Conservation (phyloP, 768 basidiomycete species). For the Rhodosporidiobolus odoratus region DNA sequence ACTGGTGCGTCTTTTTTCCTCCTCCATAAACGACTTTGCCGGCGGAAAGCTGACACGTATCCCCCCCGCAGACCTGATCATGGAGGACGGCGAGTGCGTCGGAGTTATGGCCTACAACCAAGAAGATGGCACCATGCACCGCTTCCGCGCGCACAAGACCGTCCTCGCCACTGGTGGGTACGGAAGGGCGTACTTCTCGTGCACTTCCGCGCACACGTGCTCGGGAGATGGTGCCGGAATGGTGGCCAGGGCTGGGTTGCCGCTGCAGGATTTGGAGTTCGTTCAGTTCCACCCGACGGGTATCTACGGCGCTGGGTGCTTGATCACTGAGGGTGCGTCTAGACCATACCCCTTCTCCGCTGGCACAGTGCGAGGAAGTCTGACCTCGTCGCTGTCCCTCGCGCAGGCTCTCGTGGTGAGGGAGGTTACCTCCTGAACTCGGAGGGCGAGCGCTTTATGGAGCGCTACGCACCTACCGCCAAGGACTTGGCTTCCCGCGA, state of each 20-base stretch:
- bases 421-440: constrained; percentile 98
- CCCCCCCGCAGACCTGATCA: constrained; percentile 67
- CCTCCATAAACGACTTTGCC: not conserved
- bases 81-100: constrained; percentile 97
- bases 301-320: constrained; percentile 97
- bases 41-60: too few relatives aligned
- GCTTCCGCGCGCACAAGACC: constrained; percentile 97
- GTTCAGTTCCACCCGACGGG: constrained; percentile 99
- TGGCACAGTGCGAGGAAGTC: not conserved
- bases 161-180: constrained; percentile 98
- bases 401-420: constrained; percentile 84
- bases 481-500: constrained; percentile 99
- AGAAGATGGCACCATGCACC: constrained; percentile 98
- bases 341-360: not conserved
- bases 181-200: constrained; percentile 95
- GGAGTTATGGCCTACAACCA: constrained; percentile 99
- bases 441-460: constrained; percentile 99
- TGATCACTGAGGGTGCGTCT: constrained; percentile 89
- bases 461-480: constrained; percentile 97
- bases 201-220: constrained; percentile 98
- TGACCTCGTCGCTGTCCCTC: not conserved
- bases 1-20: constrained; percentile 21
- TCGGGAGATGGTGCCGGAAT: constrained; percentile 98
- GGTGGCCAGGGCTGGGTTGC: constrained; percentile 92
- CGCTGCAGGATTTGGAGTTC: constrained; percentile 94